Base-by-base conservation (phyloP, 73 alveolate genomes). In the Breviolum minutum region DNA sequence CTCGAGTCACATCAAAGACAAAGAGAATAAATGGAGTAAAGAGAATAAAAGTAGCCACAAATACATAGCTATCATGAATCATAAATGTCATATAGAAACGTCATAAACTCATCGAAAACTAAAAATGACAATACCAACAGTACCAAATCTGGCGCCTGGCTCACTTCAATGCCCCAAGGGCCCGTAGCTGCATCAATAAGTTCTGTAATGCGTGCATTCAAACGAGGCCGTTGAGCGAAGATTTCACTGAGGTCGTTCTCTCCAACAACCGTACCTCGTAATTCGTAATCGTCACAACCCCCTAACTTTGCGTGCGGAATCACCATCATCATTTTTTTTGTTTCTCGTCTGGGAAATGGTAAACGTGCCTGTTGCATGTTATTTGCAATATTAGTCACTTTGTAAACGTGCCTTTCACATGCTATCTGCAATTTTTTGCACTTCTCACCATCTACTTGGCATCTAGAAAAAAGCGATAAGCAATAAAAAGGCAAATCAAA, bases 131-230 rank as follows among this genome's bases (percentile, higher is more conserved):
- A 73, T 20, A 61, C 63, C 62, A 6, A 19, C 27, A 16, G 19
- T 69, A 69, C 19, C 27, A 10, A 40, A 40, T 40, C 54, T 40
- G 64, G 64, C 62, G 84, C 95, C 95, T 87, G 95, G 95, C 95
- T 87, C 61, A 87, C 95, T 68, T 87, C 70, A 54, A 87, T 87
- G 69, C 95, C 95, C 95, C 95, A 87, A 22, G 95, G 95, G 68
- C 95, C 95, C 68, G 95, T 87, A 84, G 95, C 84, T 6, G 84
- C 95, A 27, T 87, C 95, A 26, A 87, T 87, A 27, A 87, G 84
- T 84, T 87, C 95, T 27, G 95, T 87, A 84, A 87, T 87, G 95
- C 95, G 95, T 69, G 95, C 95, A 16, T 87, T 87, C 95, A 87
- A 64, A 63, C 95, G 95, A 70, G 95, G 95, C 84, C 95, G 95